A percentile compares a stretch with the other conserved stretches of the same genome.
Evolutionary conservation across 78 protist genomes (phyloP).

Genomic region (Dictyostelium purpureum): DNA sequence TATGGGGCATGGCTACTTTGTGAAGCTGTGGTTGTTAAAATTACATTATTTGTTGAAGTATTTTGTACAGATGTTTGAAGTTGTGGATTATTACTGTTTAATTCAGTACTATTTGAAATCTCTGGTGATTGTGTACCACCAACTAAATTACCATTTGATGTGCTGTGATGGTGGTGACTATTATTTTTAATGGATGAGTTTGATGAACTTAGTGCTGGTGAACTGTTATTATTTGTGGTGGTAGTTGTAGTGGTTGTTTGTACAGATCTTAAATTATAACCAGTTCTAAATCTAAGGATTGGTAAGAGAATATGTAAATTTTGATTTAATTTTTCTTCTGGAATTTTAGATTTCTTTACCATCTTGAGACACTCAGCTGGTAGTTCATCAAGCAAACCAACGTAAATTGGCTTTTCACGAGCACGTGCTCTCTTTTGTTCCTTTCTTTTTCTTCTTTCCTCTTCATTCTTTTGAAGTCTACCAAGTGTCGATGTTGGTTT

Average conservation of each 20-base stretch:
- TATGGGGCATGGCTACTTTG: constrained; percentile 11
- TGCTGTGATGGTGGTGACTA: background rate
- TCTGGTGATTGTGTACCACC: constrained; percentile 2
- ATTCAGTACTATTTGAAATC: background rate
- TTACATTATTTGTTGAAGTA: background rate
- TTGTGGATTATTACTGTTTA: background rate
- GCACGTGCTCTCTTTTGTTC: constrained; percentile 72
- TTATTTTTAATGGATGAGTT: background rate
- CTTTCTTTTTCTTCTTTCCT: constrained; percentile 59
- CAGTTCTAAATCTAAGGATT: constrained; percentile 72
- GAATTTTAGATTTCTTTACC: constrained; percentile 58
- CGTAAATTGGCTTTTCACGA: constrained; percentile 48
- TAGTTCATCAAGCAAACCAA: constrained; percentile 21
- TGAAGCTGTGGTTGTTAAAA: background rate
- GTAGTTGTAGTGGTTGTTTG: background rate
- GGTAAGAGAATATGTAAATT: constrained; percentile 53
- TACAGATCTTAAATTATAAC: constrained; percentile 35
- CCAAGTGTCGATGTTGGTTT: background rate
- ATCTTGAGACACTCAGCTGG: constrained; percentile 62
- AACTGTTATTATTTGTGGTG: background rate
- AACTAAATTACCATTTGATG: background rate
- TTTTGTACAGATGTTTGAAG: background rate
- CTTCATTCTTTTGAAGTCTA: constrained; percentile 61
- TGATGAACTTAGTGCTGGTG: background rate
- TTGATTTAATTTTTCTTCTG: constrained; percentile 32